Conservation (phyloP, 2,329 filamentous ascomycete species). For the Exophiala spinifera region DNA sequence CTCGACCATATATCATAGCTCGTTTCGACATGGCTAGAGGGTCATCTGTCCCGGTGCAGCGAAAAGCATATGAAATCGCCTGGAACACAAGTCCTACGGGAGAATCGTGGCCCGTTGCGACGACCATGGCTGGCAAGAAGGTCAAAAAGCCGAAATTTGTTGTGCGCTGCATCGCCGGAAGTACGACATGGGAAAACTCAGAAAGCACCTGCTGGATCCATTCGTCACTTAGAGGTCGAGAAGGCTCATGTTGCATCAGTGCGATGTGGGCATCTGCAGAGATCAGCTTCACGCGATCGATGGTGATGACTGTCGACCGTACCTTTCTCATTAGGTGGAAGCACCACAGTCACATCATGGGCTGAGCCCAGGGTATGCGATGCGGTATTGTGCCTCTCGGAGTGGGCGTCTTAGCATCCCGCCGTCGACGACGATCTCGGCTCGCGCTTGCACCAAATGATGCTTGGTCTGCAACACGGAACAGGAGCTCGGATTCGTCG, state of each 20-base stretch:
- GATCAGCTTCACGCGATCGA: background rate
- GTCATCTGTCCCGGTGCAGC: conserved; percentile 6
- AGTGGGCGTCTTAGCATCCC: background rate
- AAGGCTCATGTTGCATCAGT: conserved; percentile 2
- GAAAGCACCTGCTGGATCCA: conserved; percentile 13
- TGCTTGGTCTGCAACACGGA: conserved; percentile 30
- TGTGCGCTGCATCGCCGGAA: background rate
- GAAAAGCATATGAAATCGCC: conserved; percentile 19
- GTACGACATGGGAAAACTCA: conserved; percentile 12
- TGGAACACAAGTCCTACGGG: conserved; percentile 12
- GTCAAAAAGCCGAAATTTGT: conserved; percentile 1
- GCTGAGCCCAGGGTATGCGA: background rate
- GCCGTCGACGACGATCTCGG: conserved; percentile 15
- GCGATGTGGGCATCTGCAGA: conserved; percentile 9
- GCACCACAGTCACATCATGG: background rate
- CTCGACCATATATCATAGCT: conserved; percentile 15
- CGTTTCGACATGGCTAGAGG: conserved; percentile 12
- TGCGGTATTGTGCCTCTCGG: background rate
- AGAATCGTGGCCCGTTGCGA: conserved; percentile 6
- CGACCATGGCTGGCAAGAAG: conserved; percentile 19
- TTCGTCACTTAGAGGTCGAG: conserved; percentile 6
- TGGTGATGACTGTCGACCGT: background rate
- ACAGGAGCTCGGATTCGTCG: conserved; percentile 34
- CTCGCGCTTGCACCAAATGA: conserved; percentile 11
- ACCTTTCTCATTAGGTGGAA: background rate